These are phyloP conservation scores for Selaginella tamariscina DNA, from an alignment of 75 land plant genomes.

Conservation along the genomic window DNA sequence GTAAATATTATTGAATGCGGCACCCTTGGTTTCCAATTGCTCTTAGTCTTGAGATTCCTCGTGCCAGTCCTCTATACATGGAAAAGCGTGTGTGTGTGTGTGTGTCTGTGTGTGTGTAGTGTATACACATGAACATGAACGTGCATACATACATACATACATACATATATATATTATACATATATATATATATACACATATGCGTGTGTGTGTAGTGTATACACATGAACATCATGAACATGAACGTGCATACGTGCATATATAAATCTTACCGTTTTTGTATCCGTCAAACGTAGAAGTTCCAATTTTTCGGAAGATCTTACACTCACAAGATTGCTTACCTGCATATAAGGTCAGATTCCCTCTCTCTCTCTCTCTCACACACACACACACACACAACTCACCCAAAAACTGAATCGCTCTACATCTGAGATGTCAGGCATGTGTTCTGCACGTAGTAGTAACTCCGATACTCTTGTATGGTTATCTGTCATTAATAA, in stretches of 20 bases:
- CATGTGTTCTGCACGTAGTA: conserved; percentile 54
- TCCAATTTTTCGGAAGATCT: conserved; percentile 58
- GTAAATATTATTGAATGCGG: neutral
- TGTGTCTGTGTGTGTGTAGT: no score
- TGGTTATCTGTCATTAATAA: neutral
- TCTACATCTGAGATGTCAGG: conserved; percentile 61
- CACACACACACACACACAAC: neutral
- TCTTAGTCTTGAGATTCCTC: neutral
- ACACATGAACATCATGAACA: neutral
- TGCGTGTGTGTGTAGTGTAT: no score
- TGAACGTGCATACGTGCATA: neutral
- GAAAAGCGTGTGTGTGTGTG: neutral
- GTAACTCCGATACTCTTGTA: conserved; percentile 14
- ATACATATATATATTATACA: no score
- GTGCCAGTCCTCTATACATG: neutral
- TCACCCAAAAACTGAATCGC: conserved; percentile 94
- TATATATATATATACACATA: no score
- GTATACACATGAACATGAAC: no score
- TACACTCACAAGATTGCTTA: conserved; percentile 46
- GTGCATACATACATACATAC: no score
- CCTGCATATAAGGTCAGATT: conserved; percentile 27
- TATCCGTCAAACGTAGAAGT: conserved; percentile 61
- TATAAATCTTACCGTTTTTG: conserved; percentile 13
- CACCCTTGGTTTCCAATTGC: conserved; percentile 1
- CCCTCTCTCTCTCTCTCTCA: neutral